phyloP scores from a whole-genome alignment of 75 land plant species.

The Pinus tabuliformis region DNA sequence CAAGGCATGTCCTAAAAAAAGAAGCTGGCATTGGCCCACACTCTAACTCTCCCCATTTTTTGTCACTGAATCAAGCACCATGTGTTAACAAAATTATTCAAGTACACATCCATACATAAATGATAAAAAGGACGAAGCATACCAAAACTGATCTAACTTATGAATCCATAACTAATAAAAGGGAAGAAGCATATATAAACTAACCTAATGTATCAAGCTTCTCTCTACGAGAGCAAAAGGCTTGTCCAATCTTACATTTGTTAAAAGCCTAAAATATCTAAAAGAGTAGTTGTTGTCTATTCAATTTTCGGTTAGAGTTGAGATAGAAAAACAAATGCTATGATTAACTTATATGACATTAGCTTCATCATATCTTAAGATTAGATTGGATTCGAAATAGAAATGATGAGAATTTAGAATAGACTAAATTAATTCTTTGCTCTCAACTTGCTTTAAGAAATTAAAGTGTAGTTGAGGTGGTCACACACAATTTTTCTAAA shows the following conservation, averaged over 20 bases:
- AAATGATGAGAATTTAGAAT: too few species aligned
- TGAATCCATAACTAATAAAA: not conserved
- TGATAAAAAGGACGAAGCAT: not conserved
- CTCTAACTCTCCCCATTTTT: slow-evolving; percentile 65
- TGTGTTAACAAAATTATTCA: not conserved
- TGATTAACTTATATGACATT: too few species aligned
- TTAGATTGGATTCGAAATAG: too few species aligned
- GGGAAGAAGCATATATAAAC: not conserved
- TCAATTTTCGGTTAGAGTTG: not conserved
- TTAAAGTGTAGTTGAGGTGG: too few species aligned
- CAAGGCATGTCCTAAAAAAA: slow-evolving; percentile 45
- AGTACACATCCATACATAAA: not conserved
- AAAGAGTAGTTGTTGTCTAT: not conserved
- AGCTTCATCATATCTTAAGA: too few species aligned
- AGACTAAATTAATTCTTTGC: too few species aligned
- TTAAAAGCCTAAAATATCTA: slow-evolving; percentile 30
- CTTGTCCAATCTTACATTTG: slow-evolving; percentile 45
- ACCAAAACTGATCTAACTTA: not conserved
- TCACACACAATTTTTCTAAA: too few species aligned
- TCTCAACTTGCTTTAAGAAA: too few species aligned
- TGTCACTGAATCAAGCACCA: slow-evolving; percentile 23
- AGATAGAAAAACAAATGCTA: too few species aligned
- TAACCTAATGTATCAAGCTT: slow-evolving; percentile 33
- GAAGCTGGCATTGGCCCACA: slow-evolving; percentile 45
- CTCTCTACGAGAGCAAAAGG: slow-evolving; percentile 28